These are phyloP conservation scores for Panus rudis DNA, from an alignment of 768 basidiomycete genomes.

Conservation along the genomic window DNA sequence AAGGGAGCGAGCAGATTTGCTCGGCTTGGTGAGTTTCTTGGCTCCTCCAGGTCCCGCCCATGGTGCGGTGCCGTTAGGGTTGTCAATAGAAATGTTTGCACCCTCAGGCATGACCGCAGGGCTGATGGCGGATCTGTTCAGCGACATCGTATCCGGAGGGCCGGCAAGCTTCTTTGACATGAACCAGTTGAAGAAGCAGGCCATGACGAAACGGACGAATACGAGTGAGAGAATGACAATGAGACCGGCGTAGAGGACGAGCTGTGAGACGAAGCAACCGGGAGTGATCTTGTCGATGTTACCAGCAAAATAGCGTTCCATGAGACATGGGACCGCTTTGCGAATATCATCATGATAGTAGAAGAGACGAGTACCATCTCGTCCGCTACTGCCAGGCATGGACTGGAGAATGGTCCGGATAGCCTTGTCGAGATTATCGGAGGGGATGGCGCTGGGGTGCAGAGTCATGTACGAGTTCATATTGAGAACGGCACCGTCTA, in stretches of 20 bases:
- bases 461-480: slow-evolving; percentile 77
- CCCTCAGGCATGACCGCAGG: slow-evolving; percentile 96
- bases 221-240: slow-evolving; percentile 89
- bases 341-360: slow-evolving; percentile 60
- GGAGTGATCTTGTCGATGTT: slow-evolving; percentile 96
- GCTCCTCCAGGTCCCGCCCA: slow-evolving; percentile 65
- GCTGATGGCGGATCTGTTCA: slow-evolving; percentile 81
- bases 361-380: slow-evolving; percentile 88
- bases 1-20: slow-evolving; percentile 43
- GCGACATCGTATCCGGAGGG: slow-evolving; percentile 61
- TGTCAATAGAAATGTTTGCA: slow-evolving; percentile 90
- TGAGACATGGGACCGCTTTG: slow-evolving; percentile 71
- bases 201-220: slow-evolving; percentile 90
- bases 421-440: slow-evolving; percentile 75
- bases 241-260: slow-evolving; percentile 87
- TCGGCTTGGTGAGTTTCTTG: slow-evolving; percentile 42
- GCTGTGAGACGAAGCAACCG: slow-evolving; percentile 85
- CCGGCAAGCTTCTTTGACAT: slow-evolving; percentile 76
- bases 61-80: slow-evolving; percentile 86
- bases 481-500: slow-evolving; percentile 94
- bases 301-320: slow-evolving; percentile 83
- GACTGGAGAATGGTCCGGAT: slow-evolving; percentile 66
- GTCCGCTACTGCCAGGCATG: slow-evolving; percentile 49
- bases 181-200: slow-evolving; percentile 96
- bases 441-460: slow-evolving; percentile 58